Evolutionary conservation across 2,329 filamentous ascomycete species (phyloP), one percentile per base, ranked within the genome.

Genomic region (Arthrobotrys sphaeroides): DNA sequence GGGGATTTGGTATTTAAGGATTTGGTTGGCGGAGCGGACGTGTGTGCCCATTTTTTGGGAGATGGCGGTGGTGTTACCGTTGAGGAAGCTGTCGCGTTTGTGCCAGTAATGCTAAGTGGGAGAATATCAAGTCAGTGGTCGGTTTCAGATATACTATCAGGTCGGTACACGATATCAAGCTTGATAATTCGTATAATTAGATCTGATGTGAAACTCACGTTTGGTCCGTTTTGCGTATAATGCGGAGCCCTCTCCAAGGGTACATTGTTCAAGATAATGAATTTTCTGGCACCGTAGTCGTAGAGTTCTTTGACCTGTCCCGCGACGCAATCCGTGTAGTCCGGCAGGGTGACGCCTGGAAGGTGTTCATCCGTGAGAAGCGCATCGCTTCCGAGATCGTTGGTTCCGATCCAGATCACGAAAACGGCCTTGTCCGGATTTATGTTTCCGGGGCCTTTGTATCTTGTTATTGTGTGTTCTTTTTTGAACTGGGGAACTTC

Each of bases 331-430:
- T 90, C 86, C 2, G 89, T 85, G 79, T 90, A 93, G 79, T 89
- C 86, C 0, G 85, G 83, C 4, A 93, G 85, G 1, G 87, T 89
- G 22, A 88, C 88, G 10, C 86, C 87, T 0, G 83, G 78, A 3
- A 85, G 82, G 80, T 92, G 89, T 22, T 84, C 85, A 80, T 92
- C 90, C 3, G 86, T 88, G 31, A 94, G 81, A 80, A 93, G 90
- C 6, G 86, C 90, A 60, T 85, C 82, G 68, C 84, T 85, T 20
- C 91, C 91, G 7, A 94, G 84, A 79, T 95, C 91, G 80, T 94
- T 94, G 22, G 91, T 93, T 2, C 91, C 91, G 79, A 94, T 93
- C 90, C 90, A 94, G 59, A 94, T 86, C 0, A 88, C 86, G 79
- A 93, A 94, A 1, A 92, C 88, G 0, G 90, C 92, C 77, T 89